Evolutionary conservation across 208 protist genomes (phyloP).

Genomic region (Borovskyia barvae): DNA sequence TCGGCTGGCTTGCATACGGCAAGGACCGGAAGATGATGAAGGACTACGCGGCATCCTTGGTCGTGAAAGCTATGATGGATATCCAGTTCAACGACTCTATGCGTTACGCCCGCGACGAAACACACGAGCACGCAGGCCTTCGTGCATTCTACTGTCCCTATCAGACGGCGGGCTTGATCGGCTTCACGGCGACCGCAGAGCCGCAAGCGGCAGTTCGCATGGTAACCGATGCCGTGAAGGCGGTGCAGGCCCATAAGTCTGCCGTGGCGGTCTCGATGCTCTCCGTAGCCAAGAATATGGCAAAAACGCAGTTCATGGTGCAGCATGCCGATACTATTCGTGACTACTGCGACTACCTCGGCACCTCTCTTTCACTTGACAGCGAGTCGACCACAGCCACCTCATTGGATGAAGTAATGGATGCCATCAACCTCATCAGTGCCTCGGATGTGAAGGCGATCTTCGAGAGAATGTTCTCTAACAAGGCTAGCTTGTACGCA

Average conservation of each 20-base stretch:
- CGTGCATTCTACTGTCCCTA: constrained; percentile 85
- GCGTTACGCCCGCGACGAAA: constrained; percentile 47
- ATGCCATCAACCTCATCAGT: constrained; percentile 55
- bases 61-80: constrained; percentile 66
- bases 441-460: constrained; percentile 67
- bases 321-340: constrained; percentile 64
- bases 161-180: constrained; percentile 74
- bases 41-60: constrained; percentile 72
- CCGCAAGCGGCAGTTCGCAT: constrained; percentile 58
- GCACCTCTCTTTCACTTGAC: constrained; percentile 60
- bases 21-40: constrained; percentile 43
- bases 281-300: constrained; percentile 61
- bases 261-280: constrained; percentile 31
- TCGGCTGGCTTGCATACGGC: constrained; percentile 80
- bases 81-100: constrained; percentile 50
- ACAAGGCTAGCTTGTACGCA: constrained; percentile 67
- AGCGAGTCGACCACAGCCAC: constrained; percentile 32
- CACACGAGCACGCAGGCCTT: constrained; percentile 40
- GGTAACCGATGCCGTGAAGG: constrained; percentile 53
- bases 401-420: constrained; percentile 54
- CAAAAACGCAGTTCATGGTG: constrained; percentile 51
- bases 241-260: constrained; percentile 44
- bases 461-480: constrained; percentile 62
- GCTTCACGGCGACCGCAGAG: constrained; percentile 61
- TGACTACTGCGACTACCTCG: constrained; percentile 89